These are phyloP conservation scores for Fraxinus greggii DNA, from an alignment of 305 asterid species.

Conservation along the genomic window DNA sequence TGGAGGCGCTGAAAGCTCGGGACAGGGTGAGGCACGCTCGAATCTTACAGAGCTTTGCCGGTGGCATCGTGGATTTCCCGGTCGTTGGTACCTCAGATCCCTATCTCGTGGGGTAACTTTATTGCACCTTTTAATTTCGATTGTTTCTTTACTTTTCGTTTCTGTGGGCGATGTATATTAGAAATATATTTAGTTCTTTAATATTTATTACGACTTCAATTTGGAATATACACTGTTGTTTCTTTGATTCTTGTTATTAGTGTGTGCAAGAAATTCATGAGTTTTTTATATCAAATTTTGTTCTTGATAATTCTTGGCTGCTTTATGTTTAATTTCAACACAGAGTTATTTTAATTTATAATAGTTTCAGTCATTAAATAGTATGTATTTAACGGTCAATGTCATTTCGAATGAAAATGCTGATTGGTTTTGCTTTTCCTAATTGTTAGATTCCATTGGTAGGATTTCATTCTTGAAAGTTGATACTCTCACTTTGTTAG, in stretches of 20 bases:
- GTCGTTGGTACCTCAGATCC: constrained; percentile 81
- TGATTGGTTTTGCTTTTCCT: constrained; percentile 15
- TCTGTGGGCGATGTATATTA: neutral
- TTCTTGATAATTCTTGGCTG: constrained; percentile 10
- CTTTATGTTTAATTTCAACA: neutral
- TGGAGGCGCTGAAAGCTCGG: constrained; percentile 44
- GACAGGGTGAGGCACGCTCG: constrained; percentile 56
- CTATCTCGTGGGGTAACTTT: constrained; percentile 64
- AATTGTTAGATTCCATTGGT: neutral
- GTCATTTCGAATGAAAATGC: constrained; percentile 10
- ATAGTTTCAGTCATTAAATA: neutral
- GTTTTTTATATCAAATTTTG: constrained; percentile 2
- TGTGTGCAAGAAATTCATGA: neutral
- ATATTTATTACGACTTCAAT: neutral
- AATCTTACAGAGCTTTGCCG: constrained; percentile 44
- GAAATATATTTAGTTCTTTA: neutral
- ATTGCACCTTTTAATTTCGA: neutral
- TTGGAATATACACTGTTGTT: neutral
- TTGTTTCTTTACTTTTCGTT: neutral
- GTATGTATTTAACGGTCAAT: neutral
- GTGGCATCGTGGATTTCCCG: constrained; percentile 61
- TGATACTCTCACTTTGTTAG: constrained; percentile 10
- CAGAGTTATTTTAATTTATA: neutral
- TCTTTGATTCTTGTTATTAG: neutral
- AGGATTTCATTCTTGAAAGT: constrained; percentile 11